These are phyloP conservation scores for Aureobasidium sp. DNA, from an alignment of 2,329 filamentous ascomycete species.

Conservation along the genomic window DNA sequence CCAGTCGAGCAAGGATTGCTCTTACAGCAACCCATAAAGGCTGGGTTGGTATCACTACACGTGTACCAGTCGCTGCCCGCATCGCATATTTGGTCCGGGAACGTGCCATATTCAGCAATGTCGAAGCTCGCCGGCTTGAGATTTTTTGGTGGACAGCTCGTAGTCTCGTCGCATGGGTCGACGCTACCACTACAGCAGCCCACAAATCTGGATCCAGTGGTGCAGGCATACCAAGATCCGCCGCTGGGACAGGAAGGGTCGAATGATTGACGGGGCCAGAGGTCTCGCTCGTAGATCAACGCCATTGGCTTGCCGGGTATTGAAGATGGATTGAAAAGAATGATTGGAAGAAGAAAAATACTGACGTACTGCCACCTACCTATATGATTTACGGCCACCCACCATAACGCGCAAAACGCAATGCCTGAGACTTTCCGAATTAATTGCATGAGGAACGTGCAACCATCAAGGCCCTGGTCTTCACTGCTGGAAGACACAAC, in stretches of 20 bases:
- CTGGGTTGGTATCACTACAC: constrained; percentile 8
- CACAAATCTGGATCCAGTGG: constrained; percentile 12
- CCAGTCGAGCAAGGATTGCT: constrained; percentile 13
- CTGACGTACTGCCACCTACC: background rate
- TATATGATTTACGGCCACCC: constrained; percentile 14
- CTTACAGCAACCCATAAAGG: constrained; percentile 15
- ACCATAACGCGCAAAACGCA: background rate
- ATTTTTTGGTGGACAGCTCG: constrained; percentile 4
- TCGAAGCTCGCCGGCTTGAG: constrained; percentile 14
- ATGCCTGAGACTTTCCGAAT: constrained; percentile 9
- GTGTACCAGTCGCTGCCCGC: constrained; percentile 11
- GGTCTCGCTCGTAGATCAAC: background rate
- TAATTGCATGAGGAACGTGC: constrained; percentile 13
- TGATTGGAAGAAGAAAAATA: background rate
- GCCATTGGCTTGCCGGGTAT: background rate
- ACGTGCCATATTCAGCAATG: constrained; percentile 4
- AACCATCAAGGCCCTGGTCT: constrained; percentile 11
- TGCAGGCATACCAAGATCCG: constrained; percentile 9
- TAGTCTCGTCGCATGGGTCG: constrained; percentile 11
- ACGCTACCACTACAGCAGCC: constrained; percentile 9
- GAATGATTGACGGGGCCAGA: constrained; percentile 7
- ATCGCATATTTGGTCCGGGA: constrained; percentile 8
- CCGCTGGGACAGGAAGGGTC: constrained; percentile 10
- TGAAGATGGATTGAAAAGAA: background rate
- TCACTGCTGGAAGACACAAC: background rate